These are phyloP conservation scores for Malania oleifera DNA, from an alignment of 164 flowering plant species.

Conservation along the genomic window DNA sequence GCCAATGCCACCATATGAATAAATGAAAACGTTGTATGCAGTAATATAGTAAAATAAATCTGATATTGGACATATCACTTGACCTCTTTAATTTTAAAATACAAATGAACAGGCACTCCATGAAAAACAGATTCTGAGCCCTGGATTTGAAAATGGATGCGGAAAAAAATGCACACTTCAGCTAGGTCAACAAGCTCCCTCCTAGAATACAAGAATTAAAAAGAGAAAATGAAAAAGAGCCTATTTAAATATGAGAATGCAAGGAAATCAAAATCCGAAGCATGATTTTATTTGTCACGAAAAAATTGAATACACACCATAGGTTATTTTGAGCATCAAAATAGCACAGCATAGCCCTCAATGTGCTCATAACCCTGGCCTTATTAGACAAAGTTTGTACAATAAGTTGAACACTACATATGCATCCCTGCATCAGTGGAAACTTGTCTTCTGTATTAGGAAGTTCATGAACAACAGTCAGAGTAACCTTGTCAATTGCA, in stretches of 20 bases:
- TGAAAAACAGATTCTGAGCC: conserved; percentile 23
- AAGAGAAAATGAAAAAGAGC: background rate
- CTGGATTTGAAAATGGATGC: conserved; percentile 28
- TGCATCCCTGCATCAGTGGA: conserved; percentile 61
- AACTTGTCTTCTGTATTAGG: conserved; percentile 48
- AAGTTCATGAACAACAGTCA: conserved; percentile 75
- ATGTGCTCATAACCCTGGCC: conserved; percentile 55
- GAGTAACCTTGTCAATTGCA: conserved; percentile 38
- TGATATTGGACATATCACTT: background rate
- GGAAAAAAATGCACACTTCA: conserved; percentile 51
- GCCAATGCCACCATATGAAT: conserved; percentile 18
- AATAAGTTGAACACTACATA: conserved; percentile 34
- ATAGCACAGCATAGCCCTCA: conserved; percentile 34
- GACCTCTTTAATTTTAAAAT: conserved; percentile 60
- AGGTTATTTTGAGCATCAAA: conserved; percentile 58
- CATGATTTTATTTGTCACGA: background rate
- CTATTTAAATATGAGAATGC: background rate
- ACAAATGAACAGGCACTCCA: conserved; percentile 43
- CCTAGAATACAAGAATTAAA: conserved; percentile 41
- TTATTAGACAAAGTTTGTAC: conserved; percentile 55
- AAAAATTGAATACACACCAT: conserved; percentile 61
- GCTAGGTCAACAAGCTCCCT: conserved; percentile 63
- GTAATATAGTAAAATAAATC: background rate
- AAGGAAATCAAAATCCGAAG: background rate
- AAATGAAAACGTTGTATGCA: background rate